Evolutionary conservation across 371 early-diverging fungal genomes (phyloP).

Genomic region (Gilbertella persicaria): DNA sequence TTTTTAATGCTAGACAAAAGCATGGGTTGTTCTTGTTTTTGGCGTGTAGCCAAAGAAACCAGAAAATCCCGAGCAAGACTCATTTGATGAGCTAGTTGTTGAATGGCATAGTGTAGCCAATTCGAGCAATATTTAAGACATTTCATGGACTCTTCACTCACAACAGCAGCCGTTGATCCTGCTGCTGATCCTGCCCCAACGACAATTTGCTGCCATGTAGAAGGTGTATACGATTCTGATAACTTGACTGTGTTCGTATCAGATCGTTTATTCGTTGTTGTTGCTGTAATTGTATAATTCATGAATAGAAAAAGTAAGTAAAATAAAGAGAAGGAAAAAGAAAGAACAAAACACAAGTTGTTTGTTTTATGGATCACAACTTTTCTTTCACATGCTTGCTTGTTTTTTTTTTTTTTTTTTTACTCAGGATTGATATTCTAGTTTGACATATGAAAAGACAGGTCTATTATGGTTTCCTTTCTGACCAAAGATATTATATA

Average conservation of each 20-base stretch:
- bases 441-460: background rate
- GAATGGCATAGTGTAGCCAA: constrained; percentile 84
- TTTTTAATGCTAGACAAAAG: constrained; percentile 64
- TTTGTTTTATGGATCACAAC: too few species aligned
- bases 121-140: constrained; percentile 76
- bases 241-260: constrained; percentile 1
- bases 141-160: constrained; percentile 78
- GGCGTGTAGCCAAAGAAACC: constrained; percentile 51
- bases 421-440: too few species aligned
- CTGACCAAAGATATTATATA: too few species aligned
- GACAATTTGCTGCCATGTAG: constrained; percentile 68
- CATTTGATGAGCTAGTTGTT: constrained; percentile 79
- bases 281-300: constrained; percentile 7
- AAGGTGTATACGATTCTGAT: background rate
- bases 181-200: constrained; percentile 68
- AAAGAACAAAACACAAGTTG: too few species aligned
- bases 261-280: background rate
- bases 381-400: too few species aligned
- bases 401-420: too few species aligned
- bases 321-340: background rate
- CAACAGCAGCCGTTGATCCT: constrained; percentile 68
- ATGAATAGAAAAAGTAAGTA: background rate
- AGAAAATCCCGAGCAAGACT: constrained; percentile 64
- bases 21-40: constrained; percentile 22
- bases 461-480: too few species aligned